Conservation (phyloP, 805 yeast genomes). For the Candida tibetensis region DNA sequence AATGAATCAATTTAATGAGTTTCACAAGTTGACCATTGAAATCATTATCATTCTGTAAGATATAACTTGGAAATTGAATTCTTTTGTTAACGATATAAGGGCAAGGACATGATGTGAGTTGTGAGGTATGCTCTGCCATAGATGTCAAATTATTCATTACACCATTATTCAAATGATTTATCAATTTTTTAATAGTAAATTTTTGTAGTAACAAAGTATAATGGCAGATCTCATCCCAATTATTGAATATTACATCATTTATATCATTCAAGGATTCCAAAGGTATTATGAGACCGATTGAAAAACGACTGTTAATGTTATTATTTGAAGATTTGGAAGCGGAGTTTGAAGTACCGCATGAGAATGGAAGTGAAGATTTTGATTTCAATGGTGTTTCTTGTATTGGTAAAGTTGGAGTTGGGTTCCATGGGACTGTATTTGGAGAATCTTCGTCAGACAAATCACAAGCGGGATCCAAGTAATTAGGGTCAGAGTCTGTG, state of each 20-base stretch:
- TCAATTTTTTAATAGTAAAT: conserved; percentile 36
- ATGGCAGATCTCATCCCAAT: conserved; percentile 48
- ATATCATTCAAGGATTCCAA: conserved; percentile 31
- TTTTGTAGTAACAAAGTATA: conserved; percentile 40
- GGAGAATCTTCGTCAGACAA: conserved; percentile 3
- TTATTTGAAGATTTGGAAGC: conserved; percentile 7
- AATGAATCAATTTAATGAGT: conserved; percentile 37
- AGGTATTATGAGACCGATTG: conserved; percentile 50
- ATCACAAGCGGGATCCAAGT: neutral
- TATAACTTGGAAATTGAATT: conserved; percentile 34
- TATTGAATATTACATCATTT: conserved; percentile 43
- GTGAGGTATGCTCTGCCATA: neutral
- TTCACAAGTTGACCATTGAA: conserved; percentile 34
- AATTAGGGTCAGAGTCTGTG: conserved; percentile 17
- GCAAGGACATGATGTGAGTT: conserved; percentile 7
- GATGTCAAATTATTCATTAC: conserved; percentile 8
- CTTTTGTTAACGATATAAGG: conserved; percentile 31
- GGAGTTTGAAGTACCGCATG: neutral
- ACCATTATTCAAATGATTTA: conserved; percentile 20
- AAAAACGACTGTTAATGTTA: conserved; percentile 36
- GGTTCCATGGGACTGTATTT: conserved; percentile 35
- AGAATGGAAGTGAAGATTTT: neutral
- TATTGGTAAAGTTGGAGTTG: conserved; percentile 38
- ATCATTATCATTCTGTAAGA: conserved; percentile 46
- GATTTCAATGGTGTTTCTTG: conserved; percentile 10